Percentiles rank a stretch among this genome's conserved stretches.
Conservation (phyloP, 768 basidiomycete genomes). For the Trametopsis cervina region DNA sequence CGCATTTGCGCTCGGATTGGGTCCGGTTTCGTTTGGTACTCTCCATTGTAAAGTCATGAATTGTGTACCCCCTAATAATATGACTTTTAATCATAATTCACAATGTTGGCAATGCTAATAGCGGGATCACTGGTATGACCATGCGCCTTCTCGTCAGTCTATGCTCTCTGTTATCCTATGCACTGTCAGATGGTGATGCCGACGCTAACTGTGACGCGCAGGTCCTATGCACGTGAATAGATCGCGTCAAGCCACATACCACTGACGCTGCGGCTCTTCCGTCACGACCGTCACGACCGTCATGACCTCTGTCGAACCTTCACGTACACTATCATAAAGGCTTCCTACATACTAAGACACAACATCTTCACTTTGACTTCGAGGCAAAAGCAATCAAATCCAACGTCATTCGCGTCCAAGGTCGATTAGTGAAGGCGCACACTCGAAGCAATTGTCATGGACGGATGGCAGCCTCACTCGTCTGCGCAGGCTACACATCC, state of each 20-base stretch:
- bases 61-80: too few species aligned
- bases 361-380: conserved; percentile 55
- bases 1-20: background rate
- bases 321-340: conserved; percentile 18
- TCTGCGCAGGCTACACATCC: conserved; percentile 4
- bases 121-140: background rate
- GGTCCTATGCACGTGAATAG: too few species aligned
- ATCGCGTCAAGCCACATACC: too few species aligned
- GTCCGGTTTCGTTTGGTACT: background rate
- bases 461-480: conserved; percentile 41
- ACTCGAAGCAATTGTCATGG: conserved; percentile 52
- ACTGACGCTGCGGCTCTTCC: too few species aligned
- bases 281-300: too few species aligned
- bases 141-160: too few species aligned
- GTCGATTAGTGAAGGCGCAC: conserved; percentile 83
- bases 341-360: conserved; percentile 42
- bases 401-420: conserved; percentile 72
- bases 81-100: too few species aligned
- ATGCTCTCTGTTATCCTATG: too few species aligned
- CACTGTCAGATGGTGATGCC: too few species aligned
- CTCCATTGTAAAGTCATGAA: too few species aligned
- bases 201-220: too few species aligned
- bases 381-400: conserved; percentile 78
- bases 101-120: too few species aligned
- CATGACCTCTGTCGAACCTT: conserved; percentile 14